A percentile compares a stretch with the other conserved stretches of the same genome.
phyloP scores from a whole-genome alignment of 2,329 filamentous ascomycete genomes.

The Hypoxylon sp. region DNA sequence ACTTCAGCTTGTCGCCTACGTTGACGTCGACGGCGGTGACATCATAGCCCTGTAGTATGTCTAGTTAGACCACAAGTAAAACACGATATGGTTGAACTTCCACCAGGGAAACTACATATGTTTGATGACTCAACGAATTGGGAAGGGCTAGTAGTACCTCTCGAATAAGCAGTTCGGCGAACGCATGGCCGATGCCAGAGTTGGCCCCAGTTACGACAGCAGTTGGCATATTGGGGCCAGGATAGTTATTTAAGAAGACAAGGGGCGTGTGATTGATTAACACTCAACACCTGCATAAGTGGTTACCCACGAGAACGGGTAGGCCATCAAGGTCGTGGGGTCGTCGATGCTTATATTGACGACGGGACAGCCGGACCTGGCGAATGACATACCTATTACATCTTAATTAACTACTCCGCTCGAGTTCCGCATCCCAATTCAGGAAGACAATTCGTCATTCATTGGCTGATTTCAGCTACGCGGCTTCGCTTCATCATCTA shows the following conservation, averaged over 20 bases:
- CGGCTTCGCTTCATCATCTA: conserved; percentile 12
- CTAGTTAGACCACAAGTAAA: background rate
- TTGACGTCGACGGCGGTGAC: conserved; percentile 43
- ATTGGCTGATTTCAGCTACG: conserved; percentile 31
- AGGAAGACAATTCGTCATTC: conserved; percentile 17
- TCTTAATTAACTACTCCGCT: conserved; percentile 21
- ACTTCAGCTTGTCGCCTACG: conserved; percentile 31
- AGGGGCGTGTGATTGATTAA: conserved; percentile 28
- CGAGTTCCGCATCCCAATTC: conserved; percentile 37
- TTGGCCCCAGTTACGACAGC: conserved; percentile 60
- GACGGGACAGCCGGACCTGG: conserved; percentile 18
- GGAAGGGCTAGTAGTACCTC: conserved; percentile 28
- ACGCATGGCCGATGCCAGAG: conserved; percentile 58
- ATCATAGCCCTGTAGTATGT: conserved; percentile 34
- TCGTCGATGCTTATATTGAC: conserved; percentile 44
- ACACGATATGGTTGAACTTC: too few species aligned
- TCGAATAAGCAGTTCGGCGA: conserved; percentile 47
- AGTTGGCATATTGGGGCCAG: conserved; percentile 52
- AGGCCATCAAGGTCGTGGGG: conserved; percentile 48
- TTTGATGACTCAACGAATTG: background rate
- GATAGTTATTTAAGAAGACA: background rate
- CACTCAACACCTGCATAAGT: conserved; percentile 29
- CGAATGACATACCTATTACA: conserved; percentile 28
- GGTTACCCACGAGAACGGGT: conserved; percentile 25
- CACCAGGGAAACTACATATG: too few species aligned